Base-by-base conservation (phyloP, 2,329 filamentous ascomycete species). In the Tolypocladium inflatum region DNA sequence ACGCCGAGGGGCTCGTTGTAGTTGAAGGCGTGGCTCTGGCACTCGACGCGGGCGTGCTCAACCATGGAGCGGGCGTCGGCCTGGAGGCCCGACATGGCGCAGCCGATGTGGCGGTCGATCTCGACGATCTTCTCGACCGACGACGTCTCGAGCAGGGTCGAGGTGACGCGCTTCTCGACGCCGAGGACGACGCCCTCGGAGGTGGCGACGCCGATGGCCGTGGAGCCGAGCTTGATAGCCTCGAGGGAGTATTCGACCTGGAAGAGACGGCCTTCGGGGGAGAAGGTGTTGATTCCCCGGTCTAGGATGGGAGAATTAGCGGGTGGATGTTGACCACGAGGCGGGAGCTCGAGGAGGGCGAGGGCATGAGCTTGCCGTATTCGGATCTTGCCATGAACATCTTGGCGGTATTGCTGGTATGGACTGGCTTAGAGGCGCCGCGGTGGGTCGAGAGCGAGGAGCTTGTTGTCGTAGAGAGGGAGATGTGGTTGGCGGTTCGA, bases 371-470 rank as follows among this genome's bases (percentile, higher is more conserved):
- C 88, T 80, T 83, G 94, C 93, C 94, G 81, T 99, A 99, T 93
- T 99, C 94, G 74, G 93, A 97, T 80, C 94, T 90, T 84, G 94
- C 92, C 85, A 99, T 97, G 85, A 99, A 99, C 94, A 96, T 96
- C 70, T 80, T 91, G 83, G 72, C 78, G 76, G 75, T 76, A 75
- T 66, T 67, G 60, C 57, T 66, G 58, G 62, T 58, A 60, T 58
- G 53, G 17, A 15, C 48, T 56, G 56, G 57, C 57, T 54, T 58
- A 55, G 33, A 53, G 45, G 39, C 38, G 30, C 50, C 19, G 39
- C 48, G 13, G 48, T n/a, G 48, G 17, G 2, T n/a, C 48, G 19
- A 35, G 45, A 21, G 48, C 19, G 30, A 9, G 9, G 30, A 35
- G 30, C 17, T n/a, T 54, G 41, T 41, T 19, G 38, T 41, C 37